Base-by-base conservation (phyloP, 2,329 filamentous ascomycete species). In the Trichoderma koningiopsis region DNA sequence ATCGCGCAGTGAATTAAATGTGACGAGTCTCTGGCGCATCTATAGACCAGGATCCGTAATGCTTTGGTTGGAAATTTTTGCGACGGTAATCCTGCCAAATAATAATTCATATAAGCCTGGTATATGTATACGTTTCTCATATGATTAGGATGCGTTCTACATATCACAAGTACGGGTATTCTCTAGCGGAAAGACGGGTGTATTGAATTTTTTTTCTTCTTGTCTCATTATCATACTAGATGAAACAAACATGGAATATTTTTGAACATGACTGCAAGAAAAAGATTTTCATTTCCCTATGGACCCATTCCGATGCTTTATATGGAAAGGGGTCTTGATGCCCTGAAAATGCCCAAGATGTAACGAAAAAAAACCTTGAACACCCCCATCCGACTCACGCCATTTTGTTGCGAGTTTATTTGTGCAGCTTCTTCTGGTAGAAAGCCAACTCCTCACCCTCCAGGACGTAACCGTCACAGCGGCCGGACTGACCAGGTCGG, bases 381-480 rank as follows among this genome's bases (percentile, higher is more conserved):
- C 78, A 80, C 52, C 79, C 79, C 78, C n/a, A 77, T 77, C 74
- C 77, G 76, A 72, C 62, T 61, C 43, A 53, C 68, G 43, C 55
- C 58, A 64, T 53, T 56, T 56, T 53, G 57, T 56, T 53, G 57
- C 24, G 55, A 47, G 49, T 67, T 87, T 97, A 98, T 90, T 97
- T 98, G 91, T 96, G 92, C 85, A 98, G 93, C 87, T 94, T 94
- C 87, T 92, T 92, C 91, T 97, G 94, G 93, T 99, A 99, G 92
- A 99, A 99, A 84, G 94, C 94, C 81, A 99, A 89, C 91, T 99
- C 96, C 85, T 99, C 96, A 80, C 96, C 96, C 91, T 99, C 96
- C 76, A 99, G 89, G 83, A 99, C 91, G 88, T 99, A 99, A 76
- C 96, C 96, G 83, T 99, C 96, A 79, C 89, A 90, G 85, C 96